phyloP scores from a whole-genome alignment of 106 monocot genomes.

The Phalaenopsis equestris region DNA sequence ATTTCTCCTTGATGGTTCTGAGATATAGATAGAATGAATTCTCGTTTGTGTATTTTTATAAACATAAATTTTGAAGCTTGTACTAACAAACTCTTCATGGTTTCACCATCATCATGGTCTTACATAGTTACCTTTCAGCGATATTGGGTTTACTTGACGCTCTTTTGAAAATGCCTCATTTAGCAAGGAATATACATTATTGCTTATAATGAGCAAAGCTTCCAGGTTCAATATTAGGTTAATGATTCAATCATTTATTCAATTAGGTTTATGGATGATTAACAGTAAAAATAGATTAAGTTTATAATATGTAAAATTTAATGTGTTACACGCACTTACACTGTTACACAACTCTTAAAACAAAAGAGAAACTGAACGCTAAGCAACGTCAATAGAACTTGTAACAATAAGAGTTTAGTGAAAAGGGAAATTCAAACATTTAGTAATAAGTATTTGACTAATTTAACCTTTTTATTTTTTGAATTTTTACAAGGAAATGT shows the following conservation, averaged over 20 bases:
- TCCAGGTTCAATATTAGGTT: neutral
- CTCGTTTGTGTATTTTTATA: neutral
- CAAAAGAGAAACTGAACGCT: neutral
- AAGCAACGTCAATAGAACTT: neutral
- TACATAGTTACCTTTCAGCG: neutral
- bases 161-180: neutral
- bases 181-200: neutral
- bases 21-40: neutral
- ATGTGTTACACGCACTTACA: neutral
- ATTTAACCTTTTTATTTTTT: too few species aligned
- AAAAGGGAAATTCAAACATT: too few species aligned
- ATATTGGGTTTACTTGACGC: neutral
- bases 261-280: neutral
- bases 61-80: neutral
- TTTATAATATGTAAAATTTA: neutral
- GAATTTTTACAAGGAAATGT: too few species aligned
- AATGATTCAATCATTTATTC: neutral
- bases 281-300: neutral
- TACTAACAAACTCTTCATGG: neutral
- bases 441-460: too few species aligned
- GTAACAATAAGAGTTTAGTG: too few species aligned
- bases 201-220: neutral
- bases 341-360: neutral
- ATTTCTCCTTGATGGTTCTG: neutral
- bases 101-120: neutral